Evolutionary conservation across 495 filamentous ascomycete species (phyloP), one percentile per base, ranked within the genome.

Genomic region (Neurospora sp.): DNA sequence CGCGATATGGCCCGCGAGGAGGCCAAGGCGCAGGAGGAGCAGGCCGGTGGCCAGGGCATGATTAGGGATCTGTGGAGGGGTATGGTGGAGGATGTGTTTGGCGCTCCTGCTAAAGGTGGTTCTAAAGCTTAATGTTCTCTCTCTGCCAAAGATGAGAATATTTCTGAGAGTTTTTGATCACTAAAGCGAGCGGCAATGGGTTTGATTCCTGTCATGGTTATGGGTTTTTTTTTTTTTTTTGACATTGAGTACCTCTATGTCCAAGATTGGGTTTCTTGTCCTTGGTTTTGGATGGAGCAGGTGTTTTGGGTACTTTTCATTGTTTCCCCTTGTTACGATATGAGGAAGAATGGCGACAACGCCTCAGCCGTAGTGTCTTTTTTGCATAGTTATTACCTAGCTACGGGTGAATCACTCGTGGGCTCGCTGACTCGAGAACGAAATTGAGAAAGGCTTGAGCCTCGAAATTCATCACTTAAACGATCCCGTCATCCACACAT

Each of bases 61-160:
- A 73, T 85, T 12, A 77, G 76, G 71, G 81, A 82, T 77, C 46
- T 85, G 41, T 86, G 84, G 78, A 83, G 78, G 75, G 85, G 85
- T 8, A 71, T 86, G 59, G 77, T 83, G 71, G 83, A 86, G 37
- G 84, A 85, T 76, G 80, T 85, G 1, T 77, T 85, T 70, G 78
- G 81, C 35, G 5, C 35, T 27, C 41, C 22, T 69, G 22, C 41
- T 44, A 38, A n/a, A 39, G 40, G 53, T 68, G 39, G 44, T 38
- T 65, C 53, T 18, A 65, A 65, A 65, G 53, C 53, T 35, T 65
- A 18, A 65, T 37, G 53, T 14, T 35, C 7, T 18, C 22, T 18
- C 53, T 16, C 27, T 9, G 0, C n/a, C 20, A 53, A 31, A 27
- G 1, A 27, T 8, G 53, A 1, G 53, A 35, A 9, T 14, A 65